Evolutionary conservation across 2,329 filamentous ascomycete genomes (phyloP).

Genomic region (Xylariaceae sp.): DNA sequence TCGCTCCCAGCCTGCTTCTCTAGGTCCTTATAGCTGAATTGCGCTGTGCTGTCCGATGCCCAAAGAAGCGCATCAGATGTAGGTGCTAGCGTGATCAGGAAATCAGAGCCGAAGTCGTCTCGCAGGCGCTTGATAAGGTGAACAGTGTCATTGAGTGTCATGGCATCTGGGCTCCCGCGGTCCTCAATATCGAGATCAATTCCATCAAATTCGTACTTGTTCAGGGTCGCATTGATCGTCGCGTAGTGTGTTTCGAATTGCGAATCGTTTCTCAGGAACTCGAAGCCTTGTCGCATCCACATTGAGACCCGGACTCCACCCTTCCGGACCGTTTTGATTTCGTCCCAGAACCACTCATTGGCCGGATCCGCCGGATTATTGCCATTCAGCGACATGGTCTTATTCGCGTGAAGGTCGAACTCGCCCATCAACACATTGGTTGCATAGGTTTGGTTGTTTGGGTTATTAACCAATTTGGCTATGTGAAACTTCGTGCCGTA

Average conservation of each 20-base stretch:
- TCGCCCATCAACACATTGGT: constrained; percentile 13
- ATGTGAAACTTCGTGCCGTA: constrained; percentile 9
- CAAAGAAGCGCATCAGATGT: constrained; percentile 11
- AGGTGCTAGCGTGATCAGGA: constrained; percentile 12
- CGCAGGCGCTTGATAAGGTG: constrained; percentile 3
- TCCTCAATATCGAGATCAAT: constrained; percentile 15
- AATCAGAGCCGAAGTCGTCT: constrained; percentile 11
- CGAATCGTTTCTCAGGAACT: constrained; percentile 3
- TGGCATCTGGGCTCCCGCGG: background rate
- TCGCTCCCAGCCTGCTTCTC: constrained; percentile 4
- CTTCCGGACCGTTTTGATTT: constrained; percentile 13
- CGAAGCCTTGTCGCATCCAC: constrained; percentile 7
- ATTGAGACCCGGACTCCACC: constrained; percentile 9
- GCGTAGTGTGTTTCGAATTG: constrained; percentile 11
- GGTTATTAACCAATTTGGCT: constrained; percentile 7
- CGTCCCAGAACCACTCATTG: constrained; percentile 10
- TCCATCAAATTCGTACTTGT: constrained; percentile 8
- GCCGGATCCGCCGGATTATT: background rate
- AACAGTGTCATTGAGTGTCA: constrained; percentile 3
- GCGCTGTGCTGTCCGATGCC: constrained; percentile 4
- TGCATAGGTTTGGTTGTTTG: constrained; percentile 8
- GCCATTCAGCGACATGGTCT: constrained; percentile 8
- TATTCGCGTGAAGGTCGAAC: constrained; percentile 7
- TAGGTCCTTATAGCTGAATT: constrained; percentile 11
- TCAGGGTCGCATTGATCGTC: constrained; percentile 4